Evolutionary conservation across 768 basidiomycete genomes (phyloP).

Genomic region (Mycena sanguinolenta): DNA sequence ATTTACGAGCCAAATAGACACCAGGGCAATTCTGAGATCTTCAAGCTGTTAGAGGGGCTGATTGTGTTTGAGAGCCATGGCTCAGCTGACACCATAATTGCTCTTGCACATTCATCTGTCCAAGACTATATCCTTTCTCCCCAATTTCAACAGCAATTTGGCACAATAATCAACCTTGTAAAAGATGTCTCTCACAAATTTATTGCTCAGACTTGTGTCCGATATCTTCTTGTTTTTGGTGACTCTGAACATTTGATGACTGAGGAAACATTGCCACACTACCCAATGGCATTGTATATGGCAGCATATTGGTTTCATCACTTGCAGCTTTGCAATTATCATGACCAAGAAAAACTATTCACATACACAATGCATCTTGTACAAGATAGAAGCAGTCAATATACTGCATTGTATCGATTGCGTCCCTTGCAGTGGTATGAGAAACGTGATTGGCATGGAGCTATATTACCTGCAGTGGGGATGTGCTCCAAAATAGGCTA

Average conservation of each 20-base stretch:
- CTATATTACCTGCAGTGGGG: not conserved
- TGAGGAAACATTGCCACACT: not conserved
- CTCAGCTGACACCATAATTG: no score
- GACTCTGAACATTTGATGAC: not conserved
- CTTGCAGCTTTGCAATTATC: not conserved
- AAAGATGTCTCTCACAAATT: slow-evolving; percentile 2
- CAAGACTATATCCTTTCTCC: no score
- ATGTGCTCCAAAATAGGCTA: not conserved
- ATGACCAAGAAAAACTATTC: not conserved
- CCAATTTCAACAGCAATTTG: no score
- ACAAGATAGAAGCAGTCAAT: not conserved
- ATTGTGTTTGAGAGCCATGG: not conserved
- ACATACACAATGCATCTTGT: not conserved
- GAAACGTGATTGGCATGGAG: not conserved
- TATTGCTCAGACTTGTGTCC: not conserved
- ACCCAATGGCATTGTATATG: not conserved
- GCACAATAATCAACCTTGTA: not conserved
- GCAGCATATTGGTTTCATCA: not conserved
- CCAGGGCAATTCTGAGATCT: not conserved
- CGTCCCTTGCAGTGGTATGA: not conserved
- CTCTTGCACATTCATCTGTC: no score
- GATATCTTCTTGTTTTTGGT: not conserved
- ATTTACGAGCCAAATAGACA: not conserved
- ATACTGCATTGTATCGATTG: not conserved
- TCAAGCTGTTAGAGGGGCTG: not conserved